Evolutionary conservation across 345 rosid genomes (phyloP).

Genomic region (Syzygium aqueum): DNA sequence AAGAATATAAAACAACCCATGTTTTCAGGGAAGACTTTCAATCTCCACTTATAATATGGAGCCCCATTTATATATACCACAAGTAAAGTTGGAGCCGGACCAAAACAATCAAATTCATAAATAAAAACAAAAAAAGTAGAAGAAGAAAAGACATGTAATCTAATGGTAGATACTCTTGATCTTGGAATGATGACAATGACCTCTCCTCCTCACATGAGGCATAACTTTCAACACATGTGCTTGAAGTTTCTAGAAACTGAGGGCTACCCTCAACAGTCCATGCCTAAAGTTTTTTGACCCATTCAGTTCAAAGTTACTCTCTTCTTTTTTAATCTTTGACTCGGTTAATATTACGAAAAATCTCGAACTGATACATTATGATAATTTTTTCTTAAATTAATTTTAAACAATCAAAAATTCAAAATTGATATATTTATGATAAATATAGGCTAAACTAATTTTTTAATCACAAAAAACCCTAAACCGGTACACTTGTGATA

Average conservation of each 20-base stretch:
- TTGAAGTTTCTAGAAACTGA: neutral
- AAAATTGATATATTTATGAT: too few relatives aligned
- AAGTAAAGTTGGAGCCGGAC: neutral
- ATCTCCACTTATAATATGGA: neutral
- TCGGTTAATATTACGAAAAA: too few relatives aligned
- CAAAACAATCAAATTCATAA: neutral
- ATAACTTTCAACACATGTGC: neutral
- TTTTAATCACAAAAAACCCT: too few relatives aligned
- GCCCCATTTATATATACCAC: neutral
- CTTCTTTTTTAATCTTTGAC: neutral
- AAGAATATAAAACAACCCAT: neutral
- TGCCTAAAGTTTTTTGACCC: neutral
- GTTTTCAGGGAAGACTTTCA: neutral
- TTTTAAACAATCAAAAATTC: too few relatives aligned
- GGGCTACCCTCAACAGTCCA: neutral
- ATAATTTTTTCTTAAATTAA: too few relatives aligned
- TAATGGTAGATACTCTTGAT: neutral
- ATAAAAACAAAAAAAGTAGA: neutral
- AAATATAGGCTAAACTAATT: too few relatives aligned
- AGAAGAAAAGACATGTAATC: neutral
- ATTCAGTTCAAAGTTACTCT: neutral
- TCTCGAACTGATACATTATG: too few relatives aligned
- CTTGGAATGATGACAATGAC: neutral
- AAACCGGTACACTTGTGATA: too few relatives aligned
- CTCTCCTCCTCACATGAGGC: neutral